These are phyloP conservation scores for Pseudozyma pruni DNA, from an alignment of 1,284 basidiomycete genomes.

Conservation along the genomic window DNA sequence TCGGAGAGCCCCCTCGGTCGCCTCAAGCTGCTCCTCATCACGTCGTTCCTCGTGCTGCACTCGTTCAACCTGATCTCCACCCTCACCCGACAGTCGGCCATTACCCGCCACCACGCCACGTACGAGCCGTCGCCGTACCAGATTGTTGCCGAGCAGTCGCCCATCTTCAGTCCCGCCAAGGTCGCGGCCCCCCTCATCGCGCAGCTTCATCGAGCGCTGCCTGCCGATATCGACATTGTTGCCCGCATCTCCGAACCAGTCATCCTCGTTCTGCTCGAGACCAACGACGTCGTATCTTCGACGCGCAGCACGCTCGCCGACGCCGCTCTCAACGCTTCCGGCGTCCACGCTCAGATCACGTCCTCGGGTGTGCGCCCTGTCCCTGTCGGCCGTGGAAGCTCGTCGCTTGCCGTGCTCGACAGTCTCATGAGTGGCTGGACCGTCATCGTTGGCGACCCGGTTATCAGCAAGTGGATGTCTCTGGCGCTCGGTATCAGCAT, in stretches of 20 bases:
- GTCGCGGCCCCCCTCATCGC: constrained; percentile 57
- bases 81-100: constrained; percentile 78
- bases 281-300: constrained; percentile 26
- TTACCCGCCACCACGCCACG: constrained; percentile 72
- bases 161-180: constrained; percentile 46
- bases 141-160: constrained; percentile 39
- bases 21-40: constrained; percentile 86
- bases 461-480: constrained; percentile 96
- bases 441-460: constrained; percentile 90
- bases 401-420: constrained; percentile 73
- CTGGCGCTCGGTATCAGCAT: constrained; percentile 85
- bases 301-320: constrained; percentile 48
- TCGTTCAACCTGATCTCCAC: constrained; percentile 90
- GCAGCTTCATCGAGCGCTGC: constrained; percentile 47
- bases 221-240: constrained; percentile 50
- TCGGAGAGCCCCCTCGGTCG: constrained; percentile 80
- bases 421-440: constrained; percentile 95
- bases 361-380: constrained; percentile 26
- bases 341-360: constrained; percentile 29
- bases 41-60: constrained; percentile 68
- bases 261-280: constrained; percentile 78
- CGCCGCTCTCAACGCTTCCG: constrained; percentile 60
- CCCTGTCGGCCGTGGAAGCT: constrained; percentile 32
- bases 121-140: constrained; percentile 65
- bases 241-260: constrained; percentile 68